A percentile compares a stretch with the other conserved stretches of the same genome.
phyloP scores from a whole-genome alignment of 768 basidiomycete genomes.

The Kwoniella sp. region DNA sequence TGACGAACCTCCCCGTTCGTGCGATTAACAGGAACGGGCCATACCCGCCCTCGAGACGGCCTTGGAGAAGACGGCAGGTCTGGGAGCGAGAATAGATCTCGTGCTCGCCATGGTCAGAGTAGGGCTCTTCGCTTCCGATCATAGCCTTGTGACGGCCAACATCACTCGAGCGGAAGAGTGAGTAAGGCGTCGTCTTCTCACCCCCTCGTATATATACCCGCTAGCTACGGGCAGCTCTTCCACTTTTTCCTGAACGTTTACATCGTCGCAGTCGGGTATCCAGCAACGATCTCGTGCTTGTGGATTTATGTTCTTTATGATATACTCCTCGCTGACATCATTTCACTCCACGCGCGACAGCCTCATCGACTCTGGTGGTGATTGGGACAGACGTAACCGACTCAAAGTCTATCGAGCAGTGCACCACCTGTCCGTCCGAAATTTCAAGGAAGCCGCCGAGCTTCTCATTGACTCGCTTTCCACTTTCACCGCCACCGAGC shows the following conservation, averaged over 20 bases:
- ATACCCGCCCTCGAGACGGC: slow-evolving; percentile 79
- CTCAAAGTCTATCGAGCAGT: slow-evolving; percentile 93
- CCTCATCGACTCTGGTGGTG: slow-evolving; percentile 90
- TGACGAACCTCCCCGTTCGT: slow-evolving; percentile 10
- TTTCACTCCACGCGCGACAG: too few species aligned
- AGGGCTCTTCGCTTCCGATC: slow-evolving; percentile 85
- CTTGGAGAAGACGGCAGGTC: slow-evolving; percentile 84
- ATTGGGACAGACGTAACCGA: slow-evolving; percentile 96
- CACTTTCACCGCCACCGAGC: slow-evolving; percentile 90
- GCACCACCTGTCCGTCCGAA: slow-evolving; percentile 81
- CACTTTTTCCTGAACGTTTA: too few species aligned
- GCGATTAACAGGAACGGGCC: slow-evolving; percentile 67
- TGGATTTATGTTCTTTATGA: too few species aligned
- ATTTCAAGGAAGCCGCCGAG: slow-evolving; percentile 83
- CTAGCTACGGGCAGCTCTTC: background rate
- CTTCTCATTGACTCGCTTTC: slow-evolving; percentile 87
- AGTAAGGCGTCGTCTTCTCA: slow-evolving; percentile 50
- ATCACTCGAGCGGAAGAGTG: slow-evolving; percentile 80
- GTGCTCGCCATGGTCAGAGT: slow-evolving; percentile 84
- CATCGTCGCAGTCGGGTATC: too few species aligned
- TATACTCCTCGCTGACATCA: too few species aligned
- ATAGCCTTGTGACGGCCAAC: slow-evolving; percentile 68
- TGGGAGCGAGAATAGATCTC: slow-evolving; percentile 91
- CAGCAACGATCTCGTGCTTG: too few species aligned
- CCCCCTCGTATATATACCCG: background rate